These are phyloP conservation scores for Sugiyamaella grinbergsii DNA, from an alignment of 1,139 yeast species.

Conservation along the genomic window DNA sequence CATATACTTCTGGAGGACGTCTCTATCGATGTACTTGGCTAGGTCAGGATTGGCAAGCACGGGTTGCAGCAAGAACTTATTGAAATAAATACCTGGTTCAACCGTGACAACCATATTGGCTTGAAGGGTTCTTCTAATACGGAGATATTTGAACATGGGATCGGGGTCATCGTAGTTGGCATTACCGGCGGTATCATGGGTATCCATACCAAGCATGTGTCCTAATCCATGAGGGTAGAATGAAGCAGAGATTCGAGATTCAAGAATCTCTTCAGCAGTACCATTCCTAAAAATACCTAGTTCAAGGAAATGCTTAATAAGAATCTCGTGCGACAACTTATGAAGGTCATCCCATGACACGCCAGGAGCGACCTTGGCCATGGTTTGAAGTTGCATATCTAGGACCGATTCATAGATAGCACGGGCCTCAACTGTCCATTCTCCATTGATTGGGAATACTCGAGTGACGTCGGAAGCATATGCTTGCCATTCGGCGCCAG, in stretches of 20 bases:
- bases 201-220: slow-evolving; percentile 89
- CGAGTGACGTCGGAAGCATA: slow-evolving; percentile 95
- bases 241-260: slow-evolving; percentile 68
- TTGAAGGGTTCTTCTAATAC: slow-evolving; percentile 73
- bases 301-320: slow-evolving; percentile 68
- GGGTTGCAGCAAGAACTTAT: slow-evolving; percentile 73
- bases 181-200: slow-evolving; percentile 91
- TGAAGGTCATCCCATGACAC: slow-evolving; percentile 85
- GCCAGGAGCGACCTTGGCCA: slow-evolving; percentile 76
- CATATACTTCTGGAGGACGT: slow-evolving; percentile 74
- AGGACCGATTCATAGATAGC: slow-evolving; percentile 79
- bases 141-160: slow-evolving; percentile 69
- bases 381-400: slow-evolving; percentile 76
- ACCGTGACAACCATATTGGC: slow-evolving; percentile 87
- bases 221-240: slow-evolving; percentile 97
- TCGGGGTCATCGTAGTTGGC: slow-evolving; percentile 84
- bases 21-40: slow-evolving; percentile 61
- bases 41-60: slow-evolving; percentile 60
- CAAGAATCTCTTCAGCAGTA: slow-evolving; percentile 64
- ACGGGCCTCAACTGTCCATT: slow-evolving; percentile 85
- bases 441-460: slow-evolving; percentile 89
- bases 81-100: slow-evolving; percentile 94
- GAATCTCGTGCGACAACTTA: slow-evolving; percentile 70
- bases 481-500: slow-evolving; percentile 96
- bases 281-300: slow-evolving; percentile 77